Evolutionary conservation across 1,284 basidiomycete genomes (phyloP).

Genomic region (Wallemia hederae): DNA sequence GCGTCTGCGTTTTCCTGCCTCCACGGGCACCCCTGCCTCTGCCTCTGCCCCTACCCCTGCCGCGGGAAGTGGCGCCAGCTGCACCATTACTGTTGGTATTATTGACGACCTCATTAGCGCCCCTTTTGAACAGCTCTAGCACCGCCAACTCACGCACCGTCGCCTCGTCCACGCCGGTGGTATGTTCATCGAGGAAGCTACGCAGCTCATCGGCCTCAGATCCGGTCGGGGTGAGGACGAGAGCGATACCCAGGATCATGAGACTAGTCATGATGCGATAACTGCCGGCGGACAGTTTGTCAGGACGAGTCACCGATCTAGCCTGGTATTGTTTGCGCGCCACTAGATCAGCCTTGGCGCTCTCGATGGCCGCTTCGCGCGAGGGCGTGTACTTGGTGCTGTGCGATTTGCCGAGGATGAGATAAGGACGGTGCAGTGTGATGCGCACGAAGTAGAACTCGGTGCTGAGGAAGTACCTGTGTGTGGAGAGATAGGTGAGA

Average conservation of each 20-base stretch:
- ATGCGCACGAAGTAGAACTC: conserved; percentile 15
- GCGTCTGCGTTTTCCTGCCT: too few species aligned
- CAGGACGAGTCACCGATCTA: conserved; percentile 12
- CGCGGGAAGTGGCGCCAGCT: conserved; percentile 17
- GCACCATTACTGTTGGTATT: neutral
- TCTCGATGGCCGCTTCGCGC: conserved; percentile 19
- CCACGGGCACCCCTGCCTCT: conserved; percentile 11
- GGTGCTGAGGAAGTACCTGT: conserved; percentile 5
- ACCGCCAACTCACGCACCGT: neutral
- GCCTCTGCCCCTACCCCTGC: too few species aligned
- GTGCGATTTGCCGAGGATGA: neutral
- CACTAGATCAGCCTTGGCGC: conserved; percentile 18
- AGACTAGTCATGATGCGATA: conserved; percentile 3
- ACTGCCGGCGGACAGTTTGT: conserved; percentile 2
- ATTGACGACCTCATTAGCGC: neutral
- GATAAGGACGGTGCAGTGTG: conserved; percentile 12
- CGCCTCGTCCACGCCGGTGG: neutral
- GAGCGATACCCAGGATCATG: neutral
- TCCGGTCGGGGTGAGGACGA: conserved; percentile 15
- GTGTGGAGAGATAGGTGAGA: conserved; percentile 5
- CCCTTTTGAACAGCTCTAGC: neutral
- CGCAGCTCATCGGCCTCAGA: conserved; percentile 18
- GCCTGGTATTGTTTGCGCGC: conserved; percentile 17
- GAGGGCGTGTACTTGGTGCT: neutral
- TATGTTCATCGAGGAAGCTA: conserved; percentile 13